Evolutionary conservation across 352 stramenopile genomes (phyloP).

Genomic region (Pythium aquatile): DNA sequence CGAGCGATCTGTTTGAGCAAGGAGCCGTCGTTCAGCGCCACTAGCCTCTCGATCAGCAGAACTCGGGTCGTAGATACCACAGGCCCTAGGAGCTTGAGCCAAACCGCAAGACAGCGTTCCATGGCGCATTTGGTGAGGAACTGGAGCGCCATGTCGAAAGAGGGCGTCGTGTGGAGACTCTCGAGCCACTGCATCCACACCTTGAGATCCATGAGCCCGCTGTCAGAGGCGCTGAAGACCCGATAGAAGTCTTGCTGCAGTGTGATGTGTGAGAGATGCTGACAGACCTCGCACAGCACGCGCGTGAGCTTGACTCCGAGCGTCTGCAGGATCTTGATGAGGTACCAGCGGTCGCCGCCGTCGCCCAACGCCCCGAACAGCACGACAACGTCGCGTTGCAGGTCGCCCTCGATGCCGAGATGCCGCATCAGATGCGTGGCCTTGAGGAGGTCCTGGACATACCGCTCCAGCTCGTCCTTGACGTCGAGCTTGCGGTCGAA

Average conservation of each 20-base stretch:
- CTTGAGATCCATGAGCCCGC: constrained; percentile 33
- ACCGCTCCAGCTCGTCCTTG: constrained; percentile 56
- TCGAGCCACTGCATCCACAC: constrained; percentile 58
- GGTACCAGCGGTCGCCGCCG: constrained; percentile 36
- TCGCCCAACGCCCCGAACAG: constrained; percentile 50
- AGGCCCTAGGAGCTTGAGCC: constrained; percentile 42
- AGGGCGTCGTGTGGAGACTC: constrained; percentile 1
- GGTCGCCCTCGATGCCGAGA: constrained; percentile 31
- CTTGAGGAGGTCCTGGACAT: constrained; percentile 56
- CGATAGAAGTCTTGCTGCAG: constrained; percentile 56
- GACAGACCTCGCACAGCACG: constrained; percentile 41
- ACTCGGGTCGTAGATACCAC: constrained; percentile 31
- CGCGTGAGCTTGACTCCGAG: constrained; percentile 33
- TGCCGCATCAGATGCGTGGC: constrained; percentile 51
- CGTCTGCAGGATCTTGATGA: constrained; percentile 58
- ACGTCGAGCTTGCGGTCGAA: constrained; percentile 64
- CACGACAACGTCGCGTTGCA: constrained; percentile 30
- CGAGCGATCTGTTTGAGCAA: constrained; percentile 51
- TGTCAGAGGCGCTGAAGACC: constrained; percentile 40
- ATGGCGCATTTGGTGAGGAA: constrained; percentile 44
- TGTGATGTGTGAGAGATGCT: constrained; percentile 36
- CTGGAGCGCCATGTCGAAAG: constrained; percentile 28
- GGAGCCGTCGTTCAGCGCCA: constrained; percentile 22
- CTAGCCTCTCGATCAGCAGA: constrained; percentile 32
- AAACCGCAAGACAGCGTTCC: constrained; percentile 47